A percentile compares a stretch with the other conserved stretches of the same genome.
Conservation (phyloP, 208 protist species). For the Trypanosoma scelopori region DNA sequence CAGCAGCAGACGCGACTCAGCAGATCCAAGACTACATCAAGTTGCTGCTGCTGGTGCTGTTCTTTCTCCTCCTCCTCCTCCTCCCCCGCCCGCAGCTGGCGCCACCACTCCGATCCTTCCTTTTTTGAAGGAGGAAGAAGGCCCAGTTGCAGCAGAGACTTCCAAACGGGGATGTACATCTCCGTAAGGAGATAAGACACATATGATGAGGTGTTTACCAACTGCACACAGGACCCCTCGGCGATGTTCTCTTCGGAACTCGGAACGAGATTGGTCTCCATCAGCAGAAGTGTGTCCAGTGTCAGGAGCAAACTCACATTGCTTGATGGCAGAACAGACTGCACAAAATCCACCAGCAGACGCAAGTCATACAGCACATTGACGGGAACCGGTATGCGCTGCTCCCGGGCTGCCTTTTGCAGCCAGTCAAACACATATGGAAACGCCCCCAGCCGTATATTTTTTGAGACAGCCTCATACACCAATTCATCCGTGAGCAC, state of each 20-base stretch:
- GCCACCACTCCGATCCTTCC: constrained; percentile 1
- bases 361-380: constrained; percentile 15
- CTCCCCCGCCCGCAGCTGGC: background rate
- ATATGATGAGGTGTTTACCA: constrained; percentile 25
- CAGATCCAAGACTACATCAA: background rate
- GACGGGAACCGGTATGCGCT: constrained; percentile 18
- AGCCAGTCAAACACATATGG: constrained; percentile 30
- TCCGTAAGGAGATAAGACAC: constrained; percentile 36
- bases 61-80: too few species aligned
- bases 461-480: constrained; percentile 50
- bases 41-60: background rate
- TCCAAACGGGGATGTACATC: constrained; percentile 51
- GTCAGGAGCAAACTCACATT: constrained; percentile 13
- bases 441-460: constrained; percentile 45
- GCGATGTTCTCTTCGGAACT: background rate
- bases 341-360: constrained; percentile 19
- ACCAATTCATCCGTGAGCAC: constrained; percentile 64
- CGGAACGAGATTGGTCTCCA: background rate
- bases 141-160: constrained; percentile 21
- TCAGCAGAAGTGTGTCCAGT: constrained; percentile 1
- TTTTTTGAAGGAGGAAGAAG: constrained; percentile 24
- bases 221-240: background rate
- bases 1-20: constrained; percentile 3
- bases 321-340: constrained; percentile 25
- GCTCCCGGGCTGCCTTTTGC: constrained; percentile 17